Evolutionary conservation across 192 early-diverging fungal species (phyloP).

Genomic region (Linnemannia schmuckeri): DNA sequence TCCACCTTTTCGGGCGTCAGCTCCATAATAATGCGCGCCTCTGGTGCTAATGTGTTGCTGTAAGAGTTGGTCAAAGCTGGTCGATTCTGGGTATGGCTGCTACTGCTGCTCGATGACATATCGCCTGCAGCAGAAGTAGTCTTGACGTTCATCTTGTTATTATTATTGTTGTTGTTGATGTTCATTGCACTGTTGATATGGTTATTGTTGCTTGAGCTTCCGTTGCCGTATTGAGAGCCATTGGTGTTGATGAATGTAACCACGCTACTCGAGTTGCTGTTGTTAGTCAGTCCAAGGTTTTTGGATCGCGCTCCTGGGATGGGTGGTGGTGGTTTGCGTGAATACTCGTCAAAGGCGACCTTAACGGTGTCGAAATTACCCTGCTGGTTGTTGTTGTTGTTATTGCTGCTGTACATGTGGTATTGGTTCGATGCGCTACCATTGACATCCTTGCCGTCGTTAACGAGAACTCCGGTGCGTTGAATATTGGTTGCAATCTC

Average conservation of each 20-base stretch:
- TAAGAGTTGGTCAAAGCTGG: conserved; percentile 1
- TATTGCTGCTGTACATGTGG: not conserved
- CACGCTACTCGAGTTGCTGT: not conserved
- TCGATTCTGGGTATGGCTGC: conserved; percentile 13
- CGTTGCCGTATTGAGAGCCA: conserved; percentile 12
- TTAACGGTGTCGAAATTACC: conserved; percentile 13
- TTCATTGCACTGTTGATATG: not conserved
- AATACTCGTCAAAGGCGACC: conserved; percentile 54
- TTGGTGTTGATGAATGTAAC: conserved; percentile 23
- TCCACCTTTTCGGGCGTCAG: conserved; percentile 29
- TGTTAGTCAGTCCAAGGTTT: conserved; percentile 25
- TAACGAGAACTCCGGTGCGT: conserved; percentile 49
- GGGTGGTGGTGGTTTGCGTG: conserved; percentile 50
- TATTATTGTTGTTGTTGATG: conserved; percentile 3
- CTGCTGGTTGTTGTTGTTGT: conserved; percentile 7
- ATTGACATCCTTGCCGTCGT: conserved; percentile 21
- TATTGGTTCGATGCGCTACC: conserved; percentile 8
- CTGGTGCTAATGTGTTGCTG: conserved; percentile 18
- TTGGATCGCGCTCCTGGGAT: conserved; percentile 46
- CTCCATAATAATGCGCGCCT: conserved; percentile 40
- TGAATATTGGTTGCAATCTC: conserved; percentile 65
- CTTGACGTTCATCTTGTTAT: not conserved
- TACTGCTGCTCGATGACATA: not conserved
- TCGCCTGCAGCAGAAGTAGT: not conserved
- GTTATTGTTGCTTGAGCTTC: not conserved